phyloP scores from a whole-genome alignment of 2,329 filamentous ascomycete genomes.

The Blastomyces silverae region DNA sequence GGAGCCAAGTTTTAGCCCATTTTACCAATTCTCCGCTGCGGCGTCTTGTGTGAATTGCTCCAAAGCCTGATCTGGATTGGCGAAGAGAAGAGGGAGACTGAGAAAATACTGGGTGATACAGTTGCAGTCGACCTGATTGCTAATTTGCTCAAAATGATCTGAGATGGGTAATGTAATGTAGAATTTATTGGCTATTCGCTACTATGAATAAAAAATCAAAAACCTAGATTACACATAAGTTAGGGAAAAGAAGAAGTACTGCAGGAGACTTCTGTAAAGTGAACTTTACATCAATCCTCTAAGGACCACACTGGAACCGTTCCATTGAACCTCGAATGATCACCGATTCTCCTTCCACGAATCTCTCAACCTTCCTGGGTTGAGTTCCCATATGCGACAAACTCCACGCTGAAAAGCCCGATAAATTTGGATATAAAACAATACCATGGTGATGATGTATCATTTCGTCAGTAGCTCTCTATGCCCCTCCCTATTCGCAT shows the following conservation, averaged over 20 bases:
- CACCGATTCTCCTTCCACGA: not conserved
- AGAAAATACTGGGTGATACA: no score
- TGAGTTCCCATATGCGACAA: not conserved
- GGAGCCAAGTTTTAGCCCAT: not conserved
- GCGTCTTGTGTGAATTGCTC: not conserved
- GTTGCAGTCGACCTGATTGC: not conserved
- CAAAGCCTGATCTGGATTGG: not conserved
- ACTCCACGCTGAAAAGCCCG: conserved; percentile 7
- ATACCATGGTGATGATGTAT: not conserved
- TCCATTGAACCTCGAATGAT: not conserved
- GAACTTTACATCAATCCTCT: not conserved
- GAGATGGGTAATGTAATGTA: not conserved
- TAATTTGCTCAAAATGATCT: not conserved
- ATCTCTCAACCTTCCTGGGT: not conserved
- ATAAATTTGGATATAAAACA: conserved; percentile 1
- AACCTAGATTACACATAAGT: not conserved
- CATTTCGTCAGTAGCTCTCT: not conserved
- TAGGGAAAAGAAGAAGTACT: not conserved
- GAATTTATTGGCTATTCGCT: not conserved
- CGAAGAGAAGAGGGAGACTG: no score
- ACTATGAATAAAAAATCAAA: not conserved
- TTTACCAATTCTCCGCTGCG: not conserved
- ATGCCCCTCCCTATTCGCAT: not conserved
- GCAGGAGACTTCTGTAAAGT: not conserved
- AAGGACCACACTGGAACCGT: not conserved